A percentile compares a stretch with the other conserved stretches of the same genome.
These are phyloP conservation scores for Fusarium denticulatum DNA, from an alignment of 2,329 filamentous ascomycete genomes.

Conservation along the genomic window DNA sequence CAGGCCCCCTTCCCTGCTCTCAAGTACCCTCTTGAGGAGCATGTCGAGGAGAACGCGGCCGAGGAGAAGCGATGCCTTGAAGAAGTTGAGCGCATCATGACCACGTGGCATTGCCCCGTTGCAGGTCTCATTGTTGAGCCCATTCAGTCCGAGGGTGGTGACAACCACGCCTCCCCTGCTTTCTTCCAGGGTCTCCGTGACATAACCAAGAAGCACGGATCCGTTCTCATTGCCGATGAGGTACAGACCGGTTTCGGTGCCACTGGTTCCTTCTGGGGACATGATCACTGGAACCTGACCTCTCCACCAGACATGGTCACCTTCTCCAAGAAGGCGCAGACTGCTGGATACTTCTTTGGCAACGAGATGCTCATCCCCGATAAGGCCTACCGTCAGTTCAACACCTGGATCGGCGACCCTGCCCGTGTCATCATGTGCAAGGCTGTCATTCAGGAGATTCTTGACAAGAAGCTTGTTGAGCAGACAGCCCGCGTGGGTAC, in stretches of 20 bases:
- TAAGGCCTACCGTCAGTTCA: slow-evolving; percentile 87
- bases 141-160: slow-evolving; percentile 84
- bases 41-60: slow-evolving; percentile 73
- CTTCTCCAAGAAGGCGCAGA: slow-evolving; percentile 88
- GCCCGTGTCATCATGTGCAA: slow-evolving; percentile 80
- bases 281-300: slow-evolving; percentile 81
- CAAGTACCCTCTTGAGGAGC: slow-evolving; percentile 79
- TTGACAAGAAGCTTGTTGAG: slow-evolving; percentile 73
- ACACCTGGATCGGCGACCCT: slow-evolving; percentile 89
- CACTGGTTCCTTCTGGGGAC: slow-evolving; percentile 89
- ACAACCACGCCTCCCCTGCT: slow-evolving; percentile 81
- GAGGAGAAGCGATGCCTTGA: slow-evolving; percentile 79
- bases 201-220: slow-evolving; percentile 74
- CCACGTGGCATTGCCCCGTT: slow-evolving; percentile 72
- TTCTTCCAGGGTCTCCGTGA: slow-evolving; percentile 82
- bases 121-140: slow-evolving; percentile 81
- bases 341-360: slow-evolving; percentile 84
- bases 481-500: slow-evolving; percentile 72
- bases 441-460: slow-evolving; percentile 79
- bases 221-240: slow-evolving; percentile 84
- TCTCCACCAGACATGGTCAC: slow-evolving; percentile 86
- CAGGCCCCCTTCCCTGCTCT: slow-evolving; percentile 82
- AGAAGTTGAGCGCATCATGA: slow-evolving; percentile 77
- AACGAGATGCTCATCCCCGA: slow-evolving; percentile 79
- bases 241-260: slow-evolving; percentile 84